These are phyloP conservation scores for Balakata baccata DNA, from an alignment of 345 rosid species.

Conservation along the genomic window DNA sequence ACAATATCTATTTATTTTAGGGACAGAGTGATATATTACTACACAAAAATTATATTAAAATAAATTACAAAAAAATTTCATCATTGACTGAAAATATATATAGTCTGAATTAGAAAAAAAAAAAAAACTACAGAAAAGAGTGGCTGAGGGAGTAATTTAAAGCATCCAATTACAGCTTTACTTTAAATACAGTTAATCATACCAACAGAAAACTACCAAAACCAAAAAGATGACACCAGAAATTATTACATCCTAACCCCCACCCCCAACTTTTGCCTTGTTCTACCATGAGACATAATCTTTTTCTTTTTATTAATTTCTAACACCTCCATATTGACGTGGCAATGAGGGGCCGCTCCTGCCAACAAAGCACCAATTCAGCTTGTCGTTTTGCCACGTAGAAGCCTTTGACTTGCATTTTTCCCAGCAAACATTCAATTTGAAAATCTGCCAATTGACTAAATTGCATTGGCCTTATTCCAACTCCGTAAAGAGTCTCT, in stretches of 20 bases:
- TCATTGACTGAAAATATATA: too few species aligned
- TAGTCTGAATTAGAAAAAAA: too few species aligned
- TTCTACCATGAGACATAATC: neutral
- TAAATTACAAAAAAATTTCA: too few species aligned
- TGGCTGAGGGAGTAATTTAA: neutral
- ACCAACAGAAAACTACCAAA: constrained; percentile 3
- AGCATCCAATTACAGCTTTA: neutral
- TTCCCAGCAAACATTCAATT: constrained; percentile 69
- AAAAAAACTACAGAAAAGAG: constrained; percentile 11
- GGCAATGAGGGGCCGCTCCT: constrained; percentile 66
- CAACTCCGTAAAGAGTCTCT: constrained; percentile 66
- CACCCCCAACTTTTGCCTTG: too few species aligned
- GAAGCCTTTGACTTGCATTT: constrained; percentile 79
- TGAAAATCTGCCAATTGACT: constrained; percentile 90
- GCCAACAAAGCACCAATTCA: constrained; percentile 95
- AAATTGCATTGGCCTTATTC: constrained; percentile 66
- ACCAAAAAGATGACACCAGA: neutral
- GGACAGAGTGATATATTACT: too few species aligned
- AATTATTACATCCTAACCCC: constrained; percentile 9
- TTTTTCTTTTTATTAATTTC: neutral
- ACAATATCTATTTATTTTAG: too few species aligned
- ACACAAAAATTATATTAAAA: too few species aligned
- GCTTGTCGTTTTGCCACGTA: constrained; percentile 79
- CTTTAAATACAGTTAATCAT: neutral
- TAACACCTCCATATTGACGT: constrained; percentile 87